Evolutionary conservation across 176 grass and related monocot genomes (phyloP).

Genomic region (Zoysia pacifica): DNA sequence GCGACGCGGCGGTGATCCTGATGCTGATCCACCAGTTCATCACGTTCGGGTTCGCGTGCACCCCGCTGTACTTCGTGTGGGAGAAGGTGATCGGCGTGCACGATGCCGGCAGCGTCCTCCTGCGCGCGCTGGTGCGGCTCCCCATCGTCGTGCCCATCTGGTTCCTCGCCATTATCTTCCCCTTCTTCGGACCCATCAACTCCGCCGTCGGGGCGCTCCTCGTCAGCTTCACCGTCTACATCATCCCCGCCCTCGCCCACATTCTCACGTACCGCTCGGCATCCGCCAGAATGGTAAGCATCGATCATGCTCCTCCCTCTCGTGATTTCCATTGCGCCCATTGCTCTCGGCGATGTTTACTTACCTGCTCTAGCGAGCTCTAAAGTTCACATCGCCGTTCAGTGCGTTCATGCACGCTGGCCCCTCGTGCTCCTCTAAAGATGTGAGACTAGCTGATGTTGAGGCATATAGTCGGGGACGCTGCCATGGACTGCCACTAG

Average conservation of each 20-base stretch:
- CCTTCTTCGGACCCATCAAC: conserved; percentile 69
- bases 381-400: background rate
- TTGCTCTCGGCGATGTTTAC: background rate
- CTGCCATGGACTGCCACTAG: background rate
- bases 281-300: conserved; percentile 45
- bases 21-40: conserved; percentile 92
- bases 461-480: background rate
- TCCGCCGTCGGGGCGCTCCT: conserved; percentile 64
- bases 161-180: conserved; percentile 69
- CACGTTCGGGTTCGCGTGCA: conserved; percentile 87
- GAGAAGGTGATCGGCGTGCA: conserved; percentile 76
- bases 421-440: background rate
- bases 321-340: background rate
- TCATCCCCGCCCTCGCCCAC: conserved; percentile 57
- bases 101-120: conserved; percentile 38
- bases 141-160: conserved; percentile 60
- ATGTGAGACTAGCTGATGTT: background rate
- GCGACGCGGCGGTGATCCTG: conserved; percentile 67
- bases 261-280: conserved; percentile 57
- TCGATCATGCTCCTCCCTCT: background rate
- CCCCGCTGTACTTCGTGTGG: conserved; percentile 92
- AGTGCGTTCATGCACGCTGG: background rate
- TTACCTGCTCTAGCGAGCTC: background rate
- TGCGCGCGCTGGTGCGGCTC: conserved; percentile 40
- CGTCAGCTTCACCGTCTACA: conserved; percentile 69